Evolutionary conservation across 108 stramenopile species (phyloP).

Genomic region (Nannochloropsis gaditana): DNA sequence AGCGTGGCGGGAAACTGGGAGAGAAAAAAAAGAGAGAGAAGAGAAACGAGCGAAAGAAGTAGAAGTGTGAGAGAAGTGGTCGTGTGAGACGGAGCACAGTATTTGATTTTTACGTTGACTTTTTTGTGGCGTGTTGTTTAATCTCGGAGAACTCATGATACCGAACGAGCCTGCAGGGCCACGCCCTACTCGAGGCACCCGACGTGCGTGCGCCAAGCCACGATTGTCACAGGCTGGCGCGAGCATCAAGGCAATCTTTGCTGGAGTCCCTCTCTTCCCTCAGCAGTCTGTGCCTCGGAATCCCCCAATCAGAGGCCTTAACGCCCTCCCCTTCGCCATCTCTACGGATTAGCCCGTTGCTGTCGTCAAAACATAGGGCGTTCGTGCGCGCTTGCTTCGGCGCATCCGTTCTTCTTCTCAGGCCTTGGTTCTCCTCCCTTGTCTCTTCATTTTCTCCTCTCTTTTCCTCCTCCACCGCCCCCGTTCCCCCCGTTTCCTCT

Average conservation of each 20-base stretch:
- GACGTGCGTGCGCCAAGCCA: too few relatives aligned
- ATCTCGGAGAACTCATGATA: too few relatives aligned
- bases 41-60: neutral
- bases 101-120: too few relatives aligned
- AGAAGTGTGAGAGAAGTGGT: neutral
- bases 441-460: neutral
- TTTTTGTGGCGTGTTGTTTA: too few relatives aligned
- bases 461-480: neutral
- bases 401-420: neutral
- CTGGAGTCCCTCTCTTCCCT: neutral
- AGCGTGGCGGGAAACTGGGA: too few relatives aligned
- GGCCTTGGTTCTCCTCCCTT: neutral
- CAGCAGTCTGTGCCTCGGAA: constrained; percentile 13
- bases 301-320: neutral
- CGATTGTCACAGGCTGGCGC: too few relatives aligned
- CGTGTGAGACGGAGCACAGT: too few relatives aligned
- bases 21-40: neutral
- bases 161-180: too few relatives aligned
- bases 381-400: neutral
- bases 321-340: neutral
- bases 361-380: neutral
- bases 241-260: too few relatives aligned
- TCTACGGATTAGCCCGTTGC: neutral
- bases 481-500: neutral
- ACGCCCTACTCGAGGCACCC: too few relatives aligned